Base-by-base conservation (phyloP, 306 rosid species). In the Hippophae tibetana region DNA sequence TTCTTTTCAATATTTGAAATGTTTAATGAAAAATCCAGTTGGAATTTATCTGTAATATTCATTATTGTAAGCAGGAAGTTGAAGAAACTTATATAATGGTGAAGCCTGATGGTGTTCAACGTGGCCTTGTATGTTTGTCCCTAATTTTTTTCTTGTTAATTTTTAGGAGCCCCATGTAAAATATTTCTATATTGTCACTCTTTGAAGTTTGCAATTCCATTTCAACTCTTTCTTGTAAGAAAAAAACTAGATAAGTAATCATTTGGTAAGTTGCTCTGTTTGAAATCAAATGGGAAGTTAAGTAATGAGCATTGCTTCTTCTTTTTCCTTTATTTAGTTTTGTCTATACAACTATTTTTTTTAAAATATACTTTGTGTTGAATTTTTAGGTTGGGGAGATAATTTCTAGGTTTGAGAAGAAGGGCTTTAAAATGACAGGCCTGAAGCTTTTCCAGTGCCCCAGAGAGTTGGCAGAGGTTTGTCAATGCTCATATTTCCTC, bases 101-200 rank as follows among this genome's bases (percentile, higher is more conserved):
- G 58, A 93, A 93, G 67, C 99, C 99, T 1, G 99, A 89, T 49
- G 97, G 97, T 3, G 94, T 93, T 60, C 99, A 89, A n/a, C 97
- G 99, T 54, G 97, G 97, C 49, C 86, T 93, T 52, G 99, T 86
- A 69, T 73, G 90, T 54, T 27, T 69, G 23, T 11, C 40, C 51
- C 43, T 41, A 8, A 3, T 9, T 62, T 57, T 51, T 46, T 62
- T 6, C 7, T 43, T 59, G 41, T 50, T 59, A 70, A 72, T 68
- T 63, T 57, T 23, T 2, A 48, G 50, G 2, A 10, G 5, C 44
- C 0, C 60, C 44, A 57, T 52, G 1, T 54, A 60, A 56, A 67
- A 62, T 58, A 27, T 56, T 68, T 46, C 42, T 51, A 31, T 31
- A 31, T 31, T 1, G 23, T 31, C 38, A 2, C 38, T 31, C 38